Base-by-base conservation (phyloP, 345 rosid species). In the Aquilaria yunnanensis region DNA sequence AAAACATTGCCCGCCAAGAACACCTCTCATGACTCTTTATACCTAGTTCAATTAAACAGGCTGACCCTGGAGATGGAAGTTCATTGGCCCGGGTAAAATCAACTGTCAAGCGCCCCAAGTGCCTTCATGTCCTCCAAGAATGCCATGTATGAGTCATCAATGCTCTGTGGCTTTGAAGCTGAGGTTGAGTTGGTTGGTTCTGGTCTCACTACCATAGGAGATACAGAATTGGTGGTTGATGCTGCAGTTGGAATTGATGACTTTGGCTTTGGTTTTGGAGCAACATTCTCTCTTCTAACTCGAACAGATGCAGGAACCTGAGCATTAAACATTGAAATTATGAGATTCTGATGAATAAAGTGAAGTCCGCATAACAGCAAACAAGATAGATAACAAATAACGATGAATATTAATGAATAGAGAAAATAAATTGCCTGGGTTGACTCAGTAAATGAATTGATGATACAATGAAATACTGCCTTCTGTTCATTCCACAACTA, bases 41-140 rank as follows among this genome's bases (percentile, higher is more conserved):
- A 37, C 43, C 0, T 37, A 8, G 43, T 37, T 34, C 5, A 3
- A 34, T 34, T 34, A 37, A 4, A 37, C 8, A 37, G 43, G 43
- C 43, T 16, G 23, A 37, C 4, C 43, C 43, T 3, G 5, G 5
- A 3, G 6, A 3, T 6, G 5, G 41, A 37, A 37, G 43, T 37
- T 37, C 2, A 8, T 37, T 37, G 43, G 5, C 29, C 1, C 14
- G 56, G 8, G 16, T 51, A 11, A n/a, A 9, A 57, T 83, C 77
- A 94, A 61, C 86, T 64, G 69, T 94, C 99, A 61, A 94, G 95
- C 0, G 97, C 99, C 45, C 99, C 99, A 5, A 94, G 96, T 32
- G 97, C 97, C 78, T 94, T 90, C 99, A 94, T 94, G 80, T 94
- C 99, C 64, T 90, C 99, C 64, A 94, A 70, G 78, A 90, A 94